Conservation (phyloP, 768 basidiomycete species). For the Tricholoma hemisulphureum region DNA sequence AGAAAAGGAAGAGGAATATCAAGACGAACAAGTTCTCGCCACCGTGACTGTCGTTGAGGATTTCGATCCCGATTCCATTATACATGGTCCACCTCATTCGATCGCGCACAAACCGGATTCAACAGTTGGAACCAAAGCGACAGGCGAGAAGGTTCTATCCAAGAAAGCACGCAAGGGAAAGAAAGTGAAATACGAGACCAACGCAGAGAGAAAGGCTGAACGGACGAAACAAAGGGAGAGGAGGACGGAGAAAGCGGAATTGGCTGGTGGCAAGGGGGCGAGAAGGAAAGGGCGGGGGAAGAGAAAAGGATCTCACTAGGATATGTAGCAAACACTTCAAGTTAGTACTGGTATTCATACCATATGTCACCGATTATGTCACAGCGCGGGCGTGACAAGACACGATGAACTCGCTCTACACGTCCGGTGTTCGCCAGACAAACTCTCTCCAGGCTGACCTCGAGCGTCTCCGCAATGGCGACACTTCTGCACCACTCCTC, state of each 20-base stretch:
- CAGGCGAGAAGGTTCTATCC: slow-evolving; percentile 2
- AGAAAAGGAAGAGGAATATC: slow-evolving; percentile 67
- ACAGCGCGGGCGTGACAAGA: background rate
- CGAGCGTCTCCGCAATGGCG: slow-evolving; percentile 77
- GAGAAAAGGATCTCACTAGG: slow-evolving; percentile 17
- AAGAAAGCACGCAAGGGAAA: slow-evolving; percentile 33
- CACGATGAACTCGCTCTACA: slow-evolving; percentile 92
- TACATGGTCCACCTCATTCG: slow-evolving; percentile 40
- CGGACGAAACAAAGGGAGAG: slow-evolving; percentile 61
- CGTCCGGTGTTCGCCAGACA: slow-evolving; percentile 88
- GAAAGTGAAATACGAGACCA: slow-evolving; percentile 70
- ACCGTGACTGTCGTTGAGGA: slow-evolving; percentile 92
- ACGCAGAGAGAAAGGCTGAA: slow-evolving; percentile 60
- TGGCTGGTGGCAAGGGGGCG: slow-evolving; percentile 63
- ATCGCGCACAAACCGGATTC: background rate
- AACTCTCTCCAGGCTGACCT: slow-evolving; percentile 86
- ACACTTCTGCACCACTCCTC: slow-evolving; percentile 75
- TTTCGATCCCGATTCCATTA: slow-evolving; percentile 70
- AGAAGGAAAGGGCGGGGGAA: slow-evolving; percentile 35
- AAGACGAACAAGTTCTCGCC: slow-evolving; percentile 81
- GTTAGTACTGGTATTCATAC: background rate
- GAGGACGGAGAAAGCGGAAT: slow-evolving; percentile 68
- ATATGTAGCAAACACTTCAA: slow-evolving; percentile 19
- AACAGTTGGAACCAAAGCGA: background rate
- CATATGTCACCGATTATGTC: background rate